Conservation (phyloP, 208 protist species). For the Acanthamoeba rhysodes region DNA sequence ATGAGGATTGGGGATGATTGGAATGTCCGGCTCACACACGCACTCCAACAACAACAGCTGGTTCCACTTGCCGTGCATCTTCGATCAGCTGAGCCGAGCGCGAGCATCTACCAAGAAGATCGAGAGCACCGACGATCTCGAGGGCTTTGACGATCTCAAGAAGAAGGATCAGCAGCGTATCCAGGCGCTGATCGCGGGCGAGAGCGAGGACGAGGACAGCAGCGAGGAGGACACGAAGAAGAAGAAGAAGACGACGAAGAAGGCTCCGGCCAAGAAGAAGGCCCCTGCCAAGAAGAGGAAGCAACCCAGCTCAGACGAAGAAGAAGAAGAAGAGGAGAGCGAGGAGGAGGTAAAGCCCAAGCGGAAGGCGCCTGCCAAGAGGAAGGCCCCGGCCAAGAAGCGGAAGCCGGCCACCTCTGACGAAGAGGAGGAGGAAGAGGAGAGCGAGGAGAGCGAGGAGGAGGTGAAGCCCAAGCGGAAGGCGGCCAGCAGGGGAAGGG, state of each 20-base stretch:
- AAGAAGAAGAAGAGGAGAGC: not conserved
- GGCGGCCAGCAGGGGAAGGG: not conserved
- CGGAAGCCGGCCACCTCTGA: not conserved
- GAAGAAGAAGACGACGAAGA: conserved; percentile 44
- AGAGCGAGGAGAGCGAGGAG: not conserved
- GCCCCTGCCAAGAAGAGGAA: not conserved
- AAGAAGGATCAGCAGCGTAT: not conserved
- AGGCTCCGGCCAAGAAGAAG: not conserved
- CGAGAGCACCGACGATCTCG: not conserved
- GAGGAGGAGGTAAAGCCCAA: not conserved
- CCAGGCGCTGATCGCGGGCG: not conserved
- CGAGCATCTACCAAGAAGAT: conserved; percentile 15
- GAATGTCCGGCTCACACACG: too few relatives aligned
- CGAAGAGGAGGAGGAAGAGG: not conserved
- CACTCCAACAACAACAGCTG: not conserved
- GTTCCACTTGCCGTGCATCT: conserved; percentile 28
- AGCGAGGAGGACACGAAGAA: not conserved
- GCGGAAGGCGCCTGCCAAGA: conserved; percentile 8
- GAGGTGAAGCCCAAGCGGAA: not conserved
- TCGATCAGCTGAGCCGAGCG: conserved; percentile 32
- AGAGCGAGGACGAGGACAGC: not conserved
- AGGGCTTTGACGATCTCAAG: conserved; percentile 1
- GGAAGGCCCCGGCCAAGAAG: not conserved
- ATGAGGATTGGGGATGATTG: too few relatives aligned
- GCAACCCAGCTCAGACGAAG: not conserved